These are phyloP conservation scores for Dalbergia oliveri DNA, from an alignment of 306 rosid species.

Conservation along the genomic window DNA sequence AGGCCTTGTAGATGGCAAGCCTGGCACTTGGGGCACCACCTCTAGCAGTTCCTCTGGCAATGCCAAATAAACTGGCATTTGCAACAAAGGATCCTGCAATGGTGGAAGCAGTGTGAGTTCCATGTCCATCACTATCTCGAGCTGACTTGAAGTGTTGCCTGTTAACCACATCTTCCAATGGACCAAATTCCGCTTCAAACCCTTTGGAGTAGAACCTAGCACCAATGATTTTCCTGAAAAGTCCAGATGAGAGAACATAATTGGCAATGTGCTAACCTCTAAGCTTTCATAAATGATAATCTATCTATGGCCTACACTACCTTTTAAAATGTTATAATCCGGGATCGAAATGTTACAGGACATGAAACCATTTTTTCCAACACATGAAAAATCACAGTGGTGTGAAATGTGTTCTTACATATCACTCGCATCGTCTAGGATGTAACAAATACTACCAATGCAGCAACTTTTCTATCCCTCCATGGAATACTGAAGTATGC, in stretches of 20 bases:
- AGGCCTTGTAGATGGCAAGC: conserved; percentile 77
- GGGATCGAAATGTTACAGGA: too few species aligned
- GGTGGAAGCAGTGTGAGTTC: conserved; percentile 81
- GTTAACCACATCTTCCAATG: conserved; percentile 51
- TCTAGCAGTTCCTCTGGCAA: conserved; percentile 72
- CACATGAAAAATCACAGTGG: too few species aligned
- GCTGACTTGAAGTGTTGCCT: conserved; percentile 62
- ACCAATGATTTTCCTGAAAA: conserved; percentile 76
- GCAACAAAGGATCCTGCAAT: conserved; percentile 66
- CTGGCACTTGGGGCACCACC: conserved; percentile 74
- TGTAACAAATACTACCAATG: too few species aligned
- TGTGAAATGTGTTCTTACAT: too few species aligned
- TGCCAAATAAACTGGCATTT: conserved; percentile 64
- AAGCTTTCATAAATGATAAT: neutral
- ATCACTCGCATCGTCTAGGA: too few species aligned
- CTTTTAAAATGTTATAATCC: too few species aligned
- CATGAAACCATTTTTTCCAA: too few species aligned
- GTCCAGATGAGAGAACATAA: conserved; percentile 20
- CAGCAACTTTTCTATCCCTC: too few species aligned
- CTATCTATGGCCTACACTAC: too few species aligned
- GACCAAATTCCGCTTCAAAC: conserved; percentile 63
- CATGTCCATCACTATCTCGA: conserved; percentile 70
- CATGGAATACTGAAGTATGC: too few species aligned
- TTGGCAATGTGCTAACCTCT: neutral
- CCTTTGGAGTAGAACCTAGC: conserved; percentile 65